Evolutionary conservation across 2,329 filamentous ascomycete species (phyloP).

Genomic region (Colletotrichum liriopes): DNA sequence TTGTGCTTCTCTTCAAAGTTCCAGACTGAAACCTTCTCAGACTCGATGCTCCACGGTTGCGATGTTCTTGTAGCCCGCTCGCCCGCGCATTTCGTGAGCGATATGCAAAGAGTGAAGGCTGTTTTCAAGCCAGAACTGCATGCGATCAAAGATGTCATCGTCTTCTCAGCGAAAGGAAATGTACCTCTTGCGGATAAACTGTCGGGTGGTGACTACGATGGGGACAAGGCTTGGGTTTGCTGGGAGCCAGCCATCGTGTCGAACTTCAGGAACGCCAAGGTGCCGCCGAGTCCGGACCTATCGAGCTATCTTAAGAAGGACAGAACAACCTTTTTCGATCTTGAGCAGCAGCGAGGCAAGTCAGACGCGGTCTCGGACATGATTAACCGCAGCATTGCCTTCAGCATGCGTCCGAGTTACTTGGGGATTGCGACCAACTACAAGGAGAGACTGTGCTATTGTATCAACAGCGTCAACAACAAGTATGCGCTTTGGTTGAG

Average conservation of each 20-base stretch:
- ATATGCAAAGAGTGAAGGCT: slow-evolving; percentile 78
- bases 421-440: slow-evolving; percentile 77
- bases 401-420: slow-evolving; percentile 69
- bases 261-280: slow-evolving; percentile 75
- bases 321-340: slow-evolving; percentile 60
- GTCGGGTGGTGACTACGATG: slow-evolving; percentile 87
- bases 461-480: slow-evolving; percentile 65
- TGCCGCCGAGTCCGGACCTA: slow-evolving; percentile 62
- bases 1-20: slow-evolving; percentile 79
- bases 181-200: slow-evolving; percentile 78
- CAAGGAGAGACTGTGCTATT: slow-evolving; percentile 76
- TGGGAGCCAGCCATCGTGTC: slow-evolving; percentile 78
- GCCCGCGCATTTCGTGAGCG: slow-evolving; percentile 78
- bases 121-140: slow-evolving; percentile 74
- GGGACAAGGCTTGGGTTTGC: slow-evolving; percentile 83
- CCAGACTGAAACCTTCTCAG: slow-evolving; percentile 67
- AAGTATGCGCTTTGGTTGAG: slow-evolving; percentile 64
- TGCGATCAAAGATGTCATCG: slow-evolving; percentile 81
- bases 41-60: slow-evolving; percentile 67
- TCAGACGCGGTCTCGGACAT: slow-evolving; percentile 59
- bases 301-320: slow-evolving; percentile 67
- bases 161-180: slow-evolving; percentile 79
- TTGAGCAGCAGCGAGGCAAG: slow-evolving; percentile 49
- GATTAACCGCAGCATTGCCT: slow-evolving; percentile 68
- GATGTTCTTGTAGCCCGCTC: slow-evolving; percentile 79